Evolutionary conservation across 2,329 filamentous ascomycete species (phyloP).

Genomic region (Didymella lethalis): DNA sequence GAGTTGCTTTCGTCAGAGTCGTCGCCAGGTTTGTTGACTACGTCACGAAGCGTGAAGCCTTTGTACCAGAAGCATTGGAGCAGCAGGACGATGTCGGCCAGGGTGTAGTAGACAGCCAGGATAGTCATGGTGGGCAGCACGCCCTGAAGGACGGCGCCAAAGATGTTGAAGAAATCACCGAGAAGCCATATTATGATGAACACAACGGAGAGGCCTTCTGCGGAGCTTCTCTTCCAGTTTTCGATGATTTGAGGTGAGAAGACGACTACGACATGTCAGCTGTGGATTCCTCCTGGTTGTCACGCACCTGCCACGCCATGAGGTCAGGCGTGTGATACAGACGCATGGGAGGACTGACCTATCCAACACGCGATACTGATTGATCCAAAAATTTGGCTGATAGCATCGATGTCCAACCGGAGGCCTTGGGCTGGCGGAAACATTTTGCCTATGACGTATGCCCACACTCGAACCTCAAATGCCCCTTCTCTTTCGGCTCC

Average conservation of each 20-base stretch:
- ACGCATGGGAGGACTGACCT: constrained; percentile 28
- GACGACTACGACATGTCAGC: constrained; percentile 63
- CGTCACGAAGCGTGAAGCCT: constrained; percentile 67
- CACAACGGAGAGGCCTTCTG: constrained; percentile 86
- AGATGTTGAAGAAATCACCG: constrained; percentile 95
- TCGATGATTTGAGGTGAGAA: constrained; percentile 97
- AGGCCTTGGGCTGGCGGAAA: constrained; percentile 63
- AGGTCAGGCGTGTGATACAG: background rate
- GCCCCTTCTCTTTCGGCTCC: background rate
- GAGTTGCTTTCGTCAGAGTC: constrained; percentile 35
- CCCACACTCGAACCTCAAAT: constrained; percentile 2
- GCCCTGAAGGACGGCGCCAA: constrained; percentile 88
- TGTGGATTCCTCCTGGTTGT: background rate
- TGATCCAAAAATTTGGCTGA: constrained; percentile 92
- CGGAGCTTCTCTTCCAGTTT: constrained; percentile 84
- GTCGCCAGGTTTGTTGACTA: constrained; percentile 36
- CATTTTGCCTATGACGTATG: constrained; percentile 53
- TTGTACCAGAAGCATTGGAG: constrained; percentile 95
- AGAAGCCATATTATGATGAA: constrained; percentile 93
- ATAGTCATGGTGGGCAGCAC: constrained; percentile 96
- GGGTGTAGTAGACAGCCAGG: constrained; percentile 90
- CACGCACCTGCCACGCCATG: background rate
- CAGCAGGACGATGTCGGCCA: constrained; percentile 88
- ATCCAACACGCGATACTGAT: constrained; percentile 98
- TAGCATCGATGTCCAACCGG: constrained; percentile 84